A percentile compares a stretch with the other conserved stretches of the same genome.
These are phyloP conservation scores for Phytophthora podocarpi DNA, from an alignment of 352 stramenopile species.

Conservation along the genomic window DNA sequence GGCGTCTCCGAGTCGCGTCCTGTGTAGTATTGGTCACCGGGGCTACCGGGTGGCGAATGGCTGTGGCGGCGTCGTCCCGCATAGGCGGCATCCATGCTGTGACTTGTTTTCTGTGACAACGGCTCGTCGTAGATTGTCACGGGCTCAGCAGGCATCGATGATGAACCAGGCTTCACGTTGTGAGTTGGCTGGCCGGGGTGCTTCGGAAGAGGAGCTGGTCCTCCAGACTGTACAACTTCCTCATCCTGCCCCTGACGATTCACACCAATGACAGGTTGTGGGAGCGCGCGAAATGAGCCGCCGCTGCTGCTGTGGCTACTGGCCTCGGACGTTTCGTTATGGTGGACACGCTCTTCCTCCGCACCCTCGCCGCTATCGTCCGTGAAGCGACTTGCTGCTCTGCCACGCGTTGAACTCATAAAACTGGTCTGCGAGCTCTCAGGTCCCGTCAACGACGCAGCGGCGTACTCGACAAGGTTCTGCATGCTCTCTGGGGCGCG, in stretches of 20 bases:
- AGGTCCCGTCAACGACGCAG: conserved; percentile 33
- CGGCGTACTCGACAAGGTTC: conserved; percentile 50
- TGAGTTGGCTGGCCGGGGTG: conserved; percentile 22
- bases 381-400: conserved; percentile 32
- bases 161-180: conserved; percentile 24
- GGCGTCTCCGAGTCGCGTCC: conserved; percentile 35
- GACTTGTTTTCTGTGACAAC: conserved; percentile 16
- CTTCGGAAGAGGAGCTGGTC: conserved; percentile 15
- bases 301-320: conserved; percentile 42
- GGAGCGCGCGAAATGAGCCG: conserved; percentile 20
- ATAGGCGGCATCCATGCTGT: conserved; percentile 25
- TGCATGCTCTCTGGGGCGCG: conserved; percentile 51
- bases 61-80: conserved; percentile 17
- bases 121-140: conserved; percentile 31
- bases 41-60: conserved; percentile 5
- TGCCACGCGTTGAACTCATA: conserved; percentile 23
- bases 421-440: conserved; percentile 29
- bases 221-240: background rate
- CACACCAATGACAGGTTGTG: conserved; percentile 31
- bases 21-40: conserved; percentile 23
- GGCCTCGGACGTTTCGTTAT: conserved; percentile 14
- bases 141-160: conserved; percentile 30
- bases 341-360: conserved; percentile 6
- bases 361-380: conserved; percentile 36
- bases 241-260: conserved; percentile 7